Evolutionary conservation across 148 eudicot species (phyloP), one percentile per base, ranked within the genome.

Genomic region (Drosera capensis): DNA sequence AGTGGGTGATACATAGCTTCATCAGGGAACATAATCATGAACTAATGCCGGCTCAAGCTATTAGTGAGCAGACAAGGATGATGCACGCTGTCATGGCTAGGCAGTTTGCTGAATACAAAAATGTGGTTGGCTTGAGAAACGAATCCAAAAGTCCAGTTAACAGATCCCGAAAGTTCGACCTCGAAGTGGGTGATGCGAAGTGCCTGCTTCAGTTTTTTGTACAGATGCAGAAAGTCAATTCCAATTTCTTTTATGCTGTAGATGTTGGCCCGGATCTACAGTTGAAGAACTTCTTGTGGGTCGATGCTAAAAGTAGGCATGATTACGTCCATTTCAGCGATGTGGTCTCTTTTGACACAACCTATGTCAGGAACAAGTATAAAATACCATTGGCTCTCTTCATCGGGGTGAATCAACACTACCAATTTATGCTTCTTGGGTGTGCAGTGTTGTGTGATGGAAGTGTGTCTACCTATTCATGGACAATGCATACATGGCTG

Each of bases 331-430:
- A 78, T 58, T 86, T 86, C 46, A 68, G 71, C 14, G 93, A 81
- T 64, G 93, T 75, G 14, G 28, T 86, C 49, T 73, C 62, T 61
- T 23, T 86, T 25, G 95, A 86, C 59, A 78, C 67, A 20, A 60
- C 78, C 17, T 73, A 57, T 63, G 51, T 78, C 64, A 56, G 69
- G 20, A 69, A 63, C 56, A 73, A 65, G 57, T 75, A 63, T 63
- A 86, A 78, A 49, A 63, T 64, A 45, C 92, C 95, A 8, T 65
- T 86, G 48, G 86, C 71, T 48, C 64, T 68, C 7, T 72, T 86
- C 67, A 71, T 78, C 28, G 95, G 95, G 42, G 57, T 68, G 24
- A 86, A 86, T 68, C 78, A 86, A 51, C 95, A 86, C 55, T 74
- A 78, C 26, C 86, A 78, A 46, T 51, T 79, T 12, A 68, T 71